Evolutionary conservation across 129 eudicot species (phyloP).

Genomic region (Tanacetum coccineum): DNA sequence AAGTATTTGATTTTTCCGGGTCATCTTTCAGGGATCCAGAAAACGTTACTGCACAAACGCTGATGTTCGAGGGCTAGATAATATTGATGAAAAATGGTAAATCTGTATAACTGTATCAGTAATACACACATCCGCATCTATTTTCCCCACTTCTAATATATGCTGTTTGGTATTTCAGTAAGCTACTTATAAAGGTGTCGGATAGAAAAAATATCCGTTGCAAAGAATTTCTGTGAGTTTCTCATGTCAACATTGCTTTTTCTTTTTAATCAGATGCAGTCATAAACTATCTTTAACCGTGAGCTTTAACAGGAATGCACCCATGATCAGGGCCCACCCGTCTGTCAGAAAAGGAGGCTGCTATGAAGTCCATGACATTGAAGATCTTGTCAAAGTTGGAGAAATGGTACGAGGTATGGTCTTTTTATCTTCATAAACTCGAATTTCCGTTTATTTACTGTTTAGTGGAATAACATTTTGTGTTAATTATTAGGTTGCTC

Average conservation of each 20-base stretch:
- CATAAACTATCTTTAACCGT: conserved; percentile 16
- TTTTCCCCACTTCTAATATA: conserved; percentile 23
- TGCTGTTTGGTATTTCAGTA: conserved; percentile 39
- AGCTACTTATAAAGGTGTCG: conserved; percentile 66
- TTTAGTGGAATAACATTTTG: neutral
- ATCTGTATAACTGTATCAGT: conserved; percentile 17
- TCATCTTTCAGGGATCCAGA: conserved; percentile 75
- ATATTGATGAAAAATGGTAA: conserved; percentile 91
- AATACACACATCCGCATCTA: conserved; percentile 8
- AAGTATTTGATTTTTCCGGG: conserved; percentile 5
- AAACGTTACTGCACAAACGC: conserved; percentile 83
- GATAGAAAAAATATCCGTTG: conserved; percentile 49
- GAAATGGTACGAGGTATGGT: conserved; percentile 69
- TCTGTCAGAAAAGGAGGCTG: conserved; percentile 82
- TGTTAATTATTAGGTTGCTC: conserved; percentile 67
- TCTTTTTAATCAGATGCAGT: conserved; percentile 2
- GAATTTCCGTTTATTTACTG: neutral
- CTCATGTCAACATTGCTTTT: conserved; percentile 10
- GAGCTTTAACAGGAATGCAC: conserved; percentile 51
- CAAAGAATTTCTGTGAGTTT: conserved; percentile 69
- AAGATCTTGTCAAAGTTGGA: conserved; percentile 93
- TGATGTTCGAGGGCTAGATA: conserved; percentile 47
- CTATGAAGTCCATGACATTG: conserved; percentile 91
- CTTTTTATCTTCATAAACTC: conserved; percentile 9
- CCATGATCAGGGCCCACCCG: conserved; percentile 66